phyloP scores from a whole-genome alignment of 257 asterid genomes.

The Vinca minor region DNA sequence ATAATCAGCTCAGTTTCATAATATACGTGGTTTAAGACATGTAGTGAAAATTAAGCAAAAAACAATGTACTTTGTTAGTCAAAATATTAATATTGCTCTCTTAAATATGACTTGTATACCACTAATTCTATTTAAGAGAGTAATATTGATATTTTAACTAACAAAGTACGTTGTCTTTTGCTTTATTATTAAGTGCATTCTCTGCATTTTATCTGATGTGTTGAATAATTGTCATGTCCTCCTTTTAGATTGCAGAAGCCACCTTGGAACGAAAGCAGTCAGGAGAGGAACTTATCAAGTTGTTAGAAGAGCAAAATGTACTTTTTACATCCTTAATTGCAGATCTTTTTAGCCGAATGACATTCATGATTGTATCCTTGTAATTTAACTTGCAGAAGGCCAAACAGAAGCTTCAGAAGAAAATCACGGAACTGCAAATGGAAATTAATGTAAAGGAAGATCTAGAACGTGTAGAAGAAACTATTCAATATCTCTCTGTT shows the following conservation, averaged over 20 bases:
- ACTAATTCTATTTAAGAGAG: no score
- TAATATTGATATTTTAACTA: no score
- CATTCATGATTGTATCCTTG: neutral
- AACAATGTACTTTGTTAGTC: no score
- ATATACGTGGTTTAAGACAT: no score
- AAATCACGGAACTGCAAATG: conserved; percentile 18
- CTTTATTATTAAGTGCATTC: no score
- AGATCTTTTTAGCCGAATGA: neutral
- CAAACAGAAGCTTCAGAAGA: conserved; percentile 7
- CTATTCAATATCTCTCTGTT: neutral
- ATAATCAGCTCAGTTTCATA: no score
- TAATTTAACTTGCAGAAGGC: conserved; percentile 8
- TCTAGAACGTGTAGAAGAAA: conserved; percentile 3
- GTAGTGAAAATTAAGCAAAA: no score
- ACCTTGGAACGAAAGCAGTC: conserved; percentile 54
- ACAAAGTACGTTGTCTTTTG: no score
- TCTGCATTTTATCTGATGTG: neutral
- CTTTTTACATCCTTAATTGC: neutral
- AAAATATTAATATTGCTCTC: no score
- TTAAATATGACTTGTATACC: no score
- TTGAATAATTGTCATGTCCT: conserved; percentile 13
- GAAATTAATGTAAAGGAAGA: conserved; percentile 18
- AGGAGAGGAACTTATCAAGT: conserved; percentile 41
- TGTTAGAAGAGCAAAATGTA: conserved; percentile 49
- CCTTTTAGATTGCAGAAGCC: conserved; percentile 66